Percentiles rank a stretch among this genome's conserved stretches.
Evolutionary conservation across 192 early-diverging fungal species (phyloP).

Genomic region (Coemansia asiatica): DNA sequence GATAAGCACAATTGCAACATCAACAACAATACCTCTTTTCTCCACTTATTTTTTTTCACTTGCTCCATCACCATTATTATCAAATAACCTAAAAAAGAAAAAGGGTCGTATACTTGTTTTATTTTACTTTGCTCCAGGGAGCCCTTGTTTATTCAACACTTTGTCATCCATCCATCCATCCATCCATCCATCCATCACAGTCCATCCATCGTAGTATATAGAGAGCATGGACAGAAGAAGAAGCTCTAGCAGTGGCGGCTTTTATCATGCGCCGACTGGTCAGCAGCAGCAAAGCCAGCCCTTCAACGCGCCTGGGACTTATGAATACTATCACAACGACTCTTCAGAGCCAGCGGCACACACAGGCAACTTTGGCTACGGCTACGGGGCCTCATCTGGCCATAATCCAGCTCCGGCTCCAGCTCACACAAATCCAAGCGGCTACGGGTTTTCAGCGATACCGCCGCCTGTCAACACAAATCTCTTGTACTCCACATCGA

Average conservation of each 20-base stretch:
- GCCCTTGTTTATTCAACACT: background rate
- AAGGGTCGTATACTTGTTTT: background rate
- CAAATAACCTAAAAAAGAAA: background rate
- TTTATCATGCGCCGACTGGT: background rate
- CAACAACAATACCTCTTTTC: background rate
- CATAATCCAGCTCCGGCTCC: no score
- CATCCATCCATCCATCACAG: background rate
- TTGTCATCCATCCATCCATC: background rate
- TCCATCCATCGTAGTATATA: no score
- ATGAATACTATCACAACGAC: background rate
- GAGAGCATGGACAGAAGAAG: conserved; percentile 1
- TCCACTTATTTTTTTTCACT: conserved; percentile 1
- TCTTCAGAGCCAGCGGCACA: background rate
- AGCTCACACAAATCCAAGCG: background rate
- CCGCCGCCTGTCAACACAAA: background rate
- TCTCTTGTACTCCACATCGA: background rate
- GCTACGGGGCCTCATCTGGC: background rate
- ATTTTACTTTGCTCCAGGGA: background rate
- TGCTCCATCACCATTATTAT: no score
- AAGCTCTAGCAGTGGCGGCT: conserved; percentile 4
- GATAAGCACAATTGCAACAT: no score
- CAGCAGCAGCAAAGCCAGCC: background rate
- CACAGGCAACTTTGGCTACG: background rate
- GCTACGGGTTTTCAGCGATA: background rate
- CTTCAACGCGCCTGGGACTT: background rate